Evolutionary conservation across 1,284 basidiomycete species (phyloP).

Genomic region (Fomitiporia mediterranea): DNA sequence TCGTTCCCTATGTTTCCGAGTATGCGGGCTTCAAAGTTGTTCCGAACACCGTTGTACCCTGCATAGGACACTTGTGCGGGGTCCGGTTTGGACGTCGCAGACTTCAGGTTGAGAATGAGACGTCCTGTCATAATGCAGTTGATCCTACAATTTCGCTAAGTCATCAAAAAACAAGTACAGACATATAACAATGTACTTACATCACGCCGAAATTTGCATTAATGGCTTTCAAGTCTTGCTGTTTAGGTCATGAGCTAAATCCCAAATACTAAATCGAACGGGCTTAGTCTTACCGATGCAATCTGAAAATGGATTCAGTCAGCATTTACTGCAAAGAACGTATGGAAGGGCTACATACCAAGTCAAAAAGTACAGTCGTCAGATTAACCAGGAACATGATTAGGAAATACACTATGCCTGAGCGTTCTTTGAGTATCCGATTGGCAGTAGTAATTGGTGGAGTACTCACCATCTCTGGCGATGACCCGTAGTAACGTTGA

Average conservation of each 20-base stretch:
- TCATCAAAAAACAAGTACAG: too few species aligned
- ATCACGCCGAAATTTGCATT: conserved; percentile 14
- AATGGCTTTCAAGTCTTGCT: conserved; percentile 12
- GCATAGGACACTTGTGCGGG: neutral
- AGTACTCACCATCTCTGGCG: conserved; percentile 7
- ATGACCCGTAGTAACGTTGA: conserved; percentile 4
- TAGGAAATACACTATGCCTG: conserved; percentile 10
- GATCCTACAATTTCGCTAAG: neutral
- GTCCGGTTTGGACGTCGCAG: neutral
- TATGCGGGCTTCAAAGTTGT: conserved; percentile 3
- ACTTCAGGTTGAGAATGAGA: conserved; percentile 16
- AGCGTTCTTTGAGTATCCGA: neutral
- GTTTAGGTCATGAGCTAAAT: neutral
- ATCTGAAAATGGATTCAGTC: neutral
- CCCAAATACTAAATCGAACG: neutral
- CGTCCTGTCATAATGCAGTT: conserved; percentile 5
- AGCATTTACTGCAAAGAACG: neutral
- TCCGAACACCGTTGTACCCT: conserved; percentile 3
- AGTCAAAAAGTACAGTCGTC: conserved; percentile 5
- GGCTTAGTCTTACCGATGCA: neutral
- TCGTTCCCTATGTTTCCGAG: conserved; percentile 13
- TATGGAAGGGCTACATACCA: neutral
- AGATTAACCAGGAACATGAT: conserved; percentile 10
- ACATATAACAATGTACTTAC: neutral
- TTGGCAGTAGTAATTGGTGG: neutral